A percentile compares a stretch with the other conserved stretches of the same genome.
phyloP scores from a whole-genome alignment of 495 filamentous ascomycete species.

The Talaromyces ruber region DNA sequence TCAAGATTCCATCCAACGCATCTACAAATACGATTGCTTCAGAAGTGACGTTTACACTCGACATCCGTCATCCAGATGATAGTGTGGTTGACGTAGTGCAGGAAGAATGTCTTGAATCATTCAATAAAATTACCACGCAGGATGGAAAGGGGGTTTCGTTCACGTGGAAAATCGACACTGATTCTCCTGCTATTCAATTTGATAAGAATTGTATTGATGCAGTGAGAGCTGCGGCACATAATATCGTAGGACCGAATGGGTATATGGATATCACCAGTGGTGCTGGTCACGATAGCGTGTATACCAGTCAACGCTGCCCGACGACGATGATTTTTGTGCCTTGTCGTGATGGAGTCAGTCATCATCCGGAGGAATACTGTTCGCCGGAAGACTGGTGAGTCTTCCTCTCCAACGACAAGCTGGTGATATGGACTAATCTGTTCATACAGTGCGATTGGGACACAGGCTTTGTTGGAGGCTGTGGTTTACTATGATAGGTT shows the following conservation, averaged over 20 bases:
- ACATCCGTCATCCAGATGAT: slow-evolving; percentile 58
- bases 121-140: slow-evolving; percentile 46
- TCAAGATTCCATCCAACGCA: slow-evolving; percentile 52
- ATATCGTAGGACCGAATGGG: slow-evolving; percentile 24
- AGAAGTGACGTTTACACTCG: slow-evolving; percentile 58
- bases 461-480: slow-evolving; percentile 25
- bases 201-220: slow-evolving; percentile 58
- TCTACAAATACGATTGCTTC: slow-evolving; percentile 72
- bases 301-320: slow-evolving; percentile 45
- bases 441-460: slow-evolving; percentile 21
- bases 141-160: slow-evolving; percentile 44
- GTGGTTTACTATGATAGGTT: slow-evolving; percentile 26
- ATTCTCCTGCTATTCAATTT: slow-evolving; percentile 60
- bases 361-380: slow-evolving; percentile 55
- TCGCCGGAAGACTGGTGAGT: slow-evolving; percentile 40
- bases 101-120: slow-evolving; percentile 43
- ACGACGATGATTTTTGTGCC: slow-evolving; percentile 61
- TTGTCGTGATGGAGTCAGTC: slow-evolving; percentile 50
- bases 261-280: slow-evolving; percentile 38
- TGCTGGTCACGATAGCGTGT: slow-evolving; percentile 56
- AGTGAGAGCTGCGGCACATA: slow-evolving; percentile 32
- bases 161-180: slow-evolving; percentile 51
- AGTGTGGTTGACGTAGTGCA: slow-evolving; percentile 48
- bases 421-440: background rate
- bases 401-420: background rate